These are phyloP conservation scores for Gremmenia infestans DNA, from an alignment of 2,329 filamentous ascomycete species.

Conservation along the genomic window DNA sequence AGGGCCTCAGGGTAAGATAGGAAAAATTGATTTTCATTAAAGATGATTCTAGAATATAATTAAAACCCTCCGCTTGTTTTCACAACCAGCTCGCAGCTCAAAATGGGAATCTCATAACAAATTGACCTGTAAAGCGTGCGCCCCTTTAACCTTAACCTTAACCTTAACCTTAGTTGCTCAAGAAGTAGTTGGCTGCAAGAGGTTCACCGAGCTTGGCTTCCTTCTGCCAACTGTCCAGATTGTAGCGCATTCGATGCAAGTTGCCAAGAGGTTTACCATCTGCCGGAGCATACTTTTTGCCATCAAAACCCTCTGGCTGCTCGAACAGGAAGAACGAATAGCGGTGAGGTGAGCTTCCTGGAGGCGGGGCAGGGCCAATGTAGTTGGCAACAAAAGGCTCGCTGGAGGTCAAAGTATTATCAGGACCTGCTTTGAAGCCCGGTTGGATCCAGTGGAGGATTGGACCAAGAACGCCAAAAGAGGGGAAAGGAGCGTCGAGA, in stretches of 20 bases:
- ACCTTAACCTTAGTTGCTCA: slow-evolving; percentile 19
- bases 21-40: no score
- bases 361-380: slow-evolving; percentile 41
- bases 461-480: slow-evolving; percentile 38
- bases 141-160: neutral
- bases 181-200: slow-evolving; percentile 36
- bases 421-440: slow-evolving; percentile 19
- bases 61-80: no score
- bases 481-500: slow-evolving; percentile 43
- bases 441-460: slow-evolving; percentile 44
- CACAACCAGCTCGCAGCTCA: neutral
- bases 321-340: slow-evolving; percentile 46
- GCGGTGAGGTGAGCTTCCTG: slow-evolving; percentile 40
- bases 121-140: neutral
- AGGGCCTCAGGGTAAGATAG: no score
- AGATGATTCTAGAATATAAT: no score
- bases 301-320: slow-evolving; percentile 38
- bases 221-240: slow-evolving; percentile 37
- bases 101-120: neutral
- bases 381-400: slow-evolving; percentile 34
- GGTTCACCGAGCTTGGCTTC: slow-evolving; percentile 29
- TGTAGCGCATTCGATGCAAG: slow-evolving; percentile 37
- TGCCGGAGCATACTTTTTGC: slow-evolving; percentile 29
- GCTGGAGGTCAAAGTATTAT: slow-evolving; percentile 6
- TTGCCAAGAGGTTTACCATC: slow-evolving; percentile 33